Conservation (phyloP, 495 filamentous ascomycete genomes). For the Bathelium albidoporum region DNA sequence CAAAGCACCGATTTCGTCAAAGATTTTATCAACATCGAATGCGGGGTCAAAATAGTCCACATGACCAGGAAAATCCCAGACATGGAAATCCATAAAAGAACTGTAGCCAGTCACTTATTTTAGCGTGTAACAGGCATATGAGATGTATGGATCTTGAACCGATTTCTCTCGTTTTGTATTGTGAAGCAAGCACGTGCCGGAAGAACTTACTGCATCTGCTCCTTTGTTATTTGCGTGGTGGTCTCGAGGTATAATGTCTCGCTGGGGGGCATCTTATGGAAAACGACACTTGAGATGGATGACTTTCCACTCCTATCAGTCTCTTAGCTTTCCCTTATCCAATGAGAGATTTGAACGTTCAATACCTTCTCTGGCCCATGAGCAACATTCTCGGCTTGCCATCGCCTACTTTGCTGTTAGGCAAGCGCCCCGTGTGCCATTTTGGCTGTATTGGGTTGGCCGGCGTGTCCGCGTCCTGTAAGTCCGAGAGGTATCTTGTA, state of each 20-base stretch:
- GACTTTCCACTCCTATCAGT: conserved; percentile 80
- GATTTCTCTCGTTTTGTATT: not conserved
- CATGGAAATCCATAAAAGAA: conserved; percentile 97
- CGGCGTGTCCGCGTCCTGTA: conserved; percentile 25
- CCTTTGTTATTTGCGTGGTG: conserved; percentile 83
- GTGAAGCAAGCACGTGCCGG: not conserved
- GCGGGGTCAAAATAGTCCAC: conserved; percentile 76
- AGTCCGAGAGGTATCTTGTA: conserved; percentile 29
- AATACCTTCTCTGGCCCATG: conserved; percentile 88
- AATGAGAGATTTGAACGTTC: not conserved
- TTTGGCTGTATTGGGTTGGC: conserved; percentile 23
- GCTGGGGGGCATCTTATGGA: conserved; percentile 89
- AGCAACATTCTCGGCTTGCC: conserved; percentile 79
- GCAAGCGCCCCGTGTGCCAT: conserved; percentile 29
- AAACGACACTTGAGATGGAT: conserved; percentile 94
- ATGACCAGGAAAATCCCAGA: conserved; percentile 94
- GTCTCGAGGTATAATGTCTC: conserved; percentile 94
- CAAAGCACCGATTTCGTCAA: conserved; percentile 81
- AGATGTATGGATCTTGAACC: not conserved
- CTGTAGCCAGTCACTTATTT: conserved; percentile 35
- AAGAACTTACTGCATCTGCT: conserved; percentile 71
- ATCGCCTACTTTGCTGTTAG: conserved; percentile 30
- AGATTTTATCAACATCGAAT: conserved; percentile 86
- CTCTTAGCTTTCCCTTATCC: conserved; percentile 1
- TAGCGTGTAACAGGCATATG: conserved; percentile 10